A percentile compares a stretch with the other conserved stretches of the same genome.
These are phyloP conservation scores for Xylariomycetidae sp. DNA, from an alignment of 2,329 filamentous ascomycete genomes.

Conservation along the genomic window DNA sequence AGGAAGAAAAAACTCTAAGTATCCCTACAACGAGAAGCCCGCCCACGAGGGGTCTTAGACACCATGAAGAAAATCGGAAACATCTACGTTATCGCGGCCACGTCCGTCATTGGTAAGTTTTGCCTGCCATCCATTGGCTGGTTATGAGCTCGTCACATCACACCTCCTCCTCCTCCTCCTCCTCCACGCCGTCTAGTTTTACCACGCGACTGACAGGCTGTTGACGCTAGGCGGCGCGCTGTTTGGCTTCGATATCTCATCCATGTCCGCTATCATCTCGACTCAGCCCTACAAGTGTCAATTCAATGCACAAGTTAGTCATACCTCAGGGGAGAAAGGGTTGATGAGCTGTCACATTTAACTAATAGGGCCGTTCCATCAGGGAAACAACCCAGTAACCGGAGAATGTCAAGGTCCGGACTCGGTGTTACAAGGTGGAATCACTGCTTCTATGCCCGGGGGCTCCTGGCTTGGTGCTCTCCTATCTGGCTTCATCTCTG, in stretches of 20 bases:
- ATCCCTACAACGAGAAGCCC: too few relatives aligned
- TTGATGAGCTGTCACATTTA: too few relatives aligned
- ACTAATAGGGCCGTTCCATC: conserved; percentile 3
- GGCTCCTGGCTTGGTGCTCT: conserved; percentile 65
- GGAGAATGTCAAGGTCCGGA: conserved; percentile 46
- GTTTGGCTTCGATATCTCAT: conserved; percentile 42
- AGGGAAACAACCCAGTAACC: conserved; percentile 20
- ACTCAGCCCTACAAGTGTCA: conserved; percentile 38
- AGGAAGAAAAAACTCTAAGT: too few relatives aligned
- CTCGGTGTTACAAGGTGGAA: conserved; percentile 52
- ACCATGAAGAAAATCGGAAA: conserved; percentile 32
- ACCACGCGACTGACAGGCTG: too few relatives aligned
- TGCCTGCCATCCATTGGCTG: too few relatives aligned
- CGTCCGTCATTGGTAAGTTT: conserved; percentile 36
- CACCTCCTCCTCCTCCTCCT: too few relatives aligned
- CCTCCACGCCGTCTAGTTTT: too few relatives aligned
- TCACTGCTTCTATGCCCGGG: conserved; percentile 66
- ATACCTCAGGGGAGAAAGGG: too few relatives aligned
- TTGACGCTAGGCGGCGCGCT: conserved; percentile 31
- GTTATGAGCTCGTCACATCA: too few relatives aligned
- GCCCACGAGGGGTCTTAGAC: conserved; percentile 19
- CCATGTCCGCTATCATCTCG: conserved; percentile 39
- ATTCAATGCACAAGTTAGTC: conserved; percentile 33
- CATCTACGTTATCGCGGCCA: conserved; percentile 38
- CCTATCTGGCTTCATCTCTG: conserved; percentile 53